Conservation (phyloP, 208 protist species). For the Acanthamoeba culbertsoni region DNA sequence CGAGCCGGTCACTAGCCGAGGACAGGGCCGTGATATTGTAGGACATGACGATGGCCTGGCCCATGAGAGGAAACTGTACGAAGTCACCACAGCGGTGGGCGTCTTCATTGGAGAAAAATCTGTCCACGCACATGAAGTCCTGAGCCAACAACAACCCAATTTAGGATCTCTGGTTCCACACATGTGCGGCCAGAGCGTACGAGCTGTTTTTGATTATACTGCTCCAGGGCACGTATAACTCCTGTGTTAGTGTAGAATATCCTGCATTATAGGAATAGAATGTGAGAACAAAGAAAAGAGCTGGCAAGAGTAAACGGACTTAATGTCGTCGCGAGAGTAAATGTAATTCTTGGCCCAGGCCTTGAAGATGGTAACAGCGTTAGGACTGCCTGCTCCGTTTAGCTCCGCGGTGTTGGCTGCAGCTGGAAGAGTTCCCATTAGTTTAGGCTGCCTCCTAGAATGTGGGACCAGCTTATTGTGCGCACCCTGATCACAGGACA, state of each 20-base stretch:
- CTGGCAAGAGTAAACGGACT: too few relatives aligned
- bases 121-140: slow-evolving; percentile 1
- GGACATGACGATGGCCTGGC: slow-evolving; percentile 18
- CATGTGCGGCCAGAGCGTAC: neutral
- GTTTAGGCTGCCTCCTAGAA: too few relatives aligned
- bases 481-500: too few relatives aligned
- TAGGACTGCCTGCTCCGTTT: neutral
- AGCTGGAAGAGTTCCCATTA: too few relatives aligned
- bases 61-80: neutral
- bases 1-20: neutral
- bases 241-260: neutral
- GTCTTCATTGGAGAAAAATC: neutral
- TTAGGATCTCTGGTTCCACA: too few relatives aligned
- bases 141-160: neutral
- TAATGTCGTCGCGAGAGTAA: neutral
- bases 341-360: neutral
- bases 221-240: neutral
- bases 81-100: neutral
- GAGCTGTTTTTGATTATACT: neutral
- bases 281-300: too few relatives aligned
- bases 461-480: too few relatives aligned
- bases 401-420: too few relatives aligned
- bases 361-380: neutral
- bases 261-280: too few relatives aligned
- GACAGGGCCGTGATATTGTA: neutral